Evolutionary conservation across 768 basidiomycete species (phyloP), one percentile per base, ranked within the genome.

Genomic region (Tricholoma saponaceum): DNA sequence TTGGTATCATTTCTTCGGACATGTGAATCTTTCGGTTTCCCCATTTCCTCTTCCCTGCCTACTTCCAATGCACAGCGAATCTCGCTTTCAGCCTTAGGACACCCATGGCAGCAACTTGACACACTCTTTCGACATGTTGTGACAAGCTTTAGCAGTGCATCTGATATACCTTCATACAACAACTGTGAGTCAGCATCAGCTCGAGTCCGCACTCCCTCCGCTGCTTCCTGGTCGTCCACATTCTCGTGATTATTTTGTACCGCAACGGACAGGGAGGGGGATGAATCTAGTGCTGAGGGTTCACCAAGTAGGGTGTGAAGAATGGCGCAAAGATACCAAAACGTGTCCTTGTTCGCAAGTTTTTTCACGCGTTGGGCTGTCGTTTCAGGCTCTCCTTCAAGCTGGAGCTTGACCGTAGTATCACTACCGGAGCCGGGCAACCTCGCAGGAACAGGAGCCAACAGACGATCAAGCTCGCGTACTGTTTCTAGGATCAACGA

Each of bases 271-370:
- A 49, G 51, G 13, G 46, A 51, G 18, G 37, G 22, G 22, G 35
- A 9, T 18, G 56, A 35, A 25, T 44, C 14, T 39, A 25, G 35
- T 13, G 20, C 33, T 13, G 56, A 33, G 16, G 55, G 5, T 4
- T 62, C 51, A 55, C 52, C 60, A 62, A 74, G 70, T 33, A 78
- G 58, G 54, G 70, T 58, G 57, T 79, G 78, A 28, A 83, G 66
- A 47, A 76, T 59, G 37, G 70, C 72, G 63, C 81, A 83, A 28
- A 83, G 69, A 67, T 80, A 83, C 82, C 82, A 84, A 10, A 79
- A 50, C 23, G 79, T 61, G 59, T 84, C 83, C 59, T 82, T 82
- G 44, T 68, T 70, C 20, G 74, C 77, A 28, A 83, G 72, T 43
- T 67, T 70, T 59, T 63, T 66, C 56, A 79, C 67, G 54, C 79